Base-by-base conservation (phyloP, 2,329 filamentous ascomycete species). In the Fusarium longipes region DNA sequence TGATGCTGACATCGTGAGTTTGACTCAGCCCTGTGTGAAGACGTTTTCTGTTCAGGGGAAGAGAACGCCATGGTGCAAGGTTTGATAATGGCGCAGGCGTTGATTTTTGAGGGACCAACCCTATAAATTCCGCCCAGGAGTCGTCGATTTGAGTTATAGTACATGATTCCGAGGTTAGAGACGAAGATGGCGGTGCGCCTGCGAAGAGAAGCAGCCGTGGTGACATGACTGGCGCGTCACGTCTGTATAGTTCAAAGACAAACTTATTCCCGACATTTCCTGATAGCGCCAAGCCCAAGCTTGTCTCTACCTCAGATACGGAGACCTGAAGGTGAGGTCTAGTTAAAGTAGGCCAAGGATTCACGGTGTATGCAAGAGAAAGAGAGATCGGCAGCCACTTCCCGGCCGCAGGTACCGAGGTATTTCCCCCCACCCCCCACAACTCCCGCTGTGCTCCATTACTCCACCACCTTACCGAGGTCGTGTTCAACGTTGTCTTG, bases 1-100 rank as follows among this genome's bases (percentile, higher is more conserved):
- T 65, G 39, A 79, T 70, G 58, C 75, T 76, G 64, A 80, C 71
- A 60, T 77, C 74, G 66, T 84, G 81, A 14, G 75, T 75, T 63
- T 86, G 86, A n/a, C 84, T 86, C 71, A 86, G 80, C 27, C 86
- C 84, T 0, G 84, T 85, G 9, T 77, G 77, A 6, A 88, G 74
- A 35, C 81, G 80, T n/a, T 78, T 74, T 43, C 77, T 79, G 18
- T 79, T 73, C 1, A 88, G 72, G 1, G 85, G 80, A 9, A 89
- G 78, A 7, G 83, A 85, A 43, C 87, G 82, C 87, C 87, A 90
- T 30, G 79, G 75, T 4, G 82, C 78, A 22, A 77, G 69, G 32
- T 43, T 76, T 43, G 85, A 76, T 4, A 80, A 74, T 20, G 29
- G 45, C 11, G 49, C 40, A 18, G 25, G 47, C 9, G 15, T 53